These are phyloP conservation scores for Phytophthora cryptogea DNA, from an alignment of 352 stramenopile species.

Conservation along the genomic window DNA sequence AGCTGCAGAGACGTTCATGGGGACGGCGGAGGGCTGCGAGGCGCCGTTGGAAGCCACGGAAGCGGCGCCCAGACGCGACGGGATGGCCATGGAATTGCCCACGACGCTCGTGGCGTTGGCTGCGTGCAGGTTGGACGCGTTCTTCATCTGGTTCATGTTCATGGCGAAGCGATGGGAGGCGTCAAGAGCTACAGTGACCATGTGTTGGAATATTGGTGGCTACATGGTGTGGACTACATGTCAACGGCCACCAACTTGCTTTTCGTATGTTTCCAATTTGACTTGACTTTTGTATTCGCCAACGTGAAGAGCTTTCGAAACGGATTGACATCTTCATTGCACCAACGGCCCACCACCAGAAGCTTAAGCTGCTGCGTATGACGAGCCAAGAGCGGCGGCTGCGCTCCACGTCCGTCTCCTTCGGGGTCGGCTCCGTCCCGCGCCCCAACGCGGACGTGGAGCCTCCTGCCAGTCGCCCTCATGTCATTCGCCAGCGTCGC, in stretches of 20 bases:
- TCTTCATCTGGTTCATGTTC: constrained; percentile 48
- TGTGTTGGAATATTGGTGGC: constrained; percentile 15
- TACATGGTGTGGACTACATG: not conserved
- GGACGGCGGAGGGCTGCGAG: constrained; percentile 21
- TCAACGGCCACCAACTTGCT: too few species aligned
- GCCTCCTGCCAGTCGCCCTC: not conserved
- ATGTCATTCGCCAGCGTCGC: constrained; percentile 18
- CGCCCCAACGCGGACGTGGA: constrained; percentile 10
- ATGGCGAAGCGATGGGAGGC: constrained; percentile 20
- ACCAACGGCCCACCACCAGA: too few species aligned
- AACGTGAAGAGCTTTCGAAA: too few species aligned
- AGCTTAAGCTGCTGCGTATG: constrained; percentile 10
- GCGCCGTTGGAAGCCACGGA: constrained; percentile 30
- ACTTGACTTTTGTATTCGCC: too few species aligned
- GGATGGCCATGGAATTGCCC: constrained; percentile 78
- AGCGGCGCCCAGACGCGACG: constrained; percentile 40
- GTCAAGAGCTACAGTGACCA: constrained; percentile 1
- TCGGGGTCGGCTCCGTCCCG: constrained; percentile 11
- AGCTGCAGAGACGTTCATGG: constrained; percentile 35
- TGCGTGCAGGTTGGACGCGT: constrained; percentile 76
- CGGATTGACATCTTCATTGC: too few species aligned
- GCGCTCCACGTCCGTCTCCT: constrained; percentile 32
- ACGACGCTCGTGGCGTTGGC: constrained; percentile 83
- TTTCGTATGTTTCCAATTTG: too few species aligned
- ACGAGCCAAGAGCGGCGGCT: constrained; percentile 23